Evolutionary conservation across 345 rosid genomes (phyloP), one percentile per base, ranked within the genome.

Genomic region (Eucalyptus microcorys): DNA sequence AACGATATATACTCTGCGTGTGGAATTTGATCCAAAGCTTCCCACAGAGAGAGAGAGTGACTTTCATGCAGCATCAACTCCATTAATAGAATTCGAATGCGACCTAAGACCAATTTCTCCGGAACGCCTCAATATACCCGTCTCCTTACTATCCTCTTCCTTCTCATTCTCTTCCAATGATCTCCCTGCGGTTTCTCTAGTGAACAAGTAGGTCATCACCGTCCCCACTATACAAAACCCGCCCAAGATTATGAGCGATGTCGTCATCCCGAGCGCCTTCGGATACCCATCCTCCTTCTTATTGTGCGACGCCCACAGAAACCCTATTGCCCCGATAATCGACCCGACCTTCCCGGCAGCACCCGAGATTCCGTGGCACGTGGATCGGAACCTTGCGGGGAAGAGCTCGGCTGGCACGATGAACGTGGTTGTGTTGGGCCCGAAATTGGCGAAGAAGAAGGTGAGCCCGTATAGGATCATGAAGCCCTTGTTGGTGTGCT

Each of bases 341-440:
- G 99, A 98, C 19, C 99, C 99, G 2, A 94, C 76, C 91, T 96
- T 97, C 86, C 99, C 99, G 15, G 88, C 48, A 1, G 99, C 97
- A 50, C 95, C 99, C 1, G 98, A 91, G 43, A 97, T 93, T 52
- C 97, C 99, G 47, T 97, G 97, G 89, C 99, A 97, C 7, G 97
- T 97, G 7, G 98, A 91, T 89, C 99, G 92, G 59, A 97, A 95
- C 90, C 99, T 93, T 2, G 99, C 96, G 7, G 99, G 99, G 59
- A 97, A 97, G 37, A 96, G 95, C 85, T 97, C 98, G 0, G 98
- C 98, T 0, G 99, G 99, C 59, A 95, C 93, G 2, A 97, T 95
- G 87, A 96, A 97, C 2, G 99, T 96, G 7, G 98, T 96, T 4
- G 97, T 93, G 88, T 97, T 97, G 12, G 98, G 99, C 59, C 99